These are phyloP conservation scores for Simplicillium sp. DNA, from an alignment of 2,329 filamentous ascomycete species.

Conservation along the genomic window DNA sequence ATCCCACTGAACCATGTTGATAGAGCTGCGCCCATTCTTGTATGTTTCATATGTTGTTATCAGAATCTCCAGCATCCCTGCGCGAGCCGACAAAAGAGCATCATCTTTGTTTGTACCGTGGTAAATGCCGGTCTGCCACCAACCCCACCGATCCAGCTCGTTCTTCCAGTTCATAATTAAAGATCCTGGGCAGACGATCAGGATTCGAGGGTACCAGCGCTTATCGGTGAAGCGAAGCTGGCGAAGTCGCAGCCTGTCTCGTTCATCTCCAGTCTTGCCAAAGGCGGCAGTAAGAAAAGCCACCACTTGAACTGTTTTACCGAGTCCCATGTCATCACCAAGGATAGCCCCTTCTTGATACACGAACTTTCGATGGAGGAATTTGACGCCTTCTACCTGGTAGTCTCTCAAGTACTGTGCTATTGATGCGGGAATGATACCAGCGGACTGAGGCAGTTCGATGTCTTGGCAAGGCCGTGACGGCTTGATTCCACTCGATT, in stretches of 20 bases:
- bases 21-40: slow-evolving; percentile 57
- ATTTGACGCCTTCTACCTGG: slow-evolving; percentile 75
- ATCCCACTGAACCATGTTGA: slow-evolving; percentile 89
- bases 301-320: slow-evolving; percentile 94
- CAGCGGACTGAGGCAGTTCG: slow-evolving; percentile 62
- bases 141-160: slow-evolving; percentile 85
- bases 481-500: slow-evolving; percentile 46
- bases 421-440: slow-evolving; percentile 77
- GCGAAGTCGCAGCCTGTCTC: slow-evolving; percentile 79
- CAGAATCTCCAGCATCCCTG: slow-evolving; percentile 78
- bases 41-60: slow-evolving; percentile 94
- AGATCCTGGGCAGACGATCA: slow-evolving; percentile 83
- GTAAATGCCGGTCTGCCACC: slow-evolving; percentile 82
- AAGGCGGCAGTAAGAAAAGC: slow-evolving; percentile 87
- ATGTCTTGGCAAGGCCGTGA: slow-evolving; percentile 67
- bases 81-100: slow-evolving; percentile 60
- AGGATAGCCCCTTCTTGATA: slow-evolving; percentile 86
- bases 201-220: slow-evolving; percentile 65
- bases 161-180: slow-evolving; percentile 86
- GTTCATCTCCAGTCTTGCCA: slow-evolving; percentile 84
- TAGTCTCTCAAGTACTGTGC: slow-evolving; percentile 90
- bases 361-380: slow-evolving; percentile 81
- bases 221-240: slow-evolving; percentile 60
- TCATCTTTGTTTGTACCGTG: slow-evolving; percentile 63
- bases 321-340: slow-evolving; percentile 94